Percentiles rank a stretch among this genome's conserved stretches.
Evolutionary conservation across 106 monocot genomes (phyloP).

Genomic region (Apostasia shenzhenica): DNA sequence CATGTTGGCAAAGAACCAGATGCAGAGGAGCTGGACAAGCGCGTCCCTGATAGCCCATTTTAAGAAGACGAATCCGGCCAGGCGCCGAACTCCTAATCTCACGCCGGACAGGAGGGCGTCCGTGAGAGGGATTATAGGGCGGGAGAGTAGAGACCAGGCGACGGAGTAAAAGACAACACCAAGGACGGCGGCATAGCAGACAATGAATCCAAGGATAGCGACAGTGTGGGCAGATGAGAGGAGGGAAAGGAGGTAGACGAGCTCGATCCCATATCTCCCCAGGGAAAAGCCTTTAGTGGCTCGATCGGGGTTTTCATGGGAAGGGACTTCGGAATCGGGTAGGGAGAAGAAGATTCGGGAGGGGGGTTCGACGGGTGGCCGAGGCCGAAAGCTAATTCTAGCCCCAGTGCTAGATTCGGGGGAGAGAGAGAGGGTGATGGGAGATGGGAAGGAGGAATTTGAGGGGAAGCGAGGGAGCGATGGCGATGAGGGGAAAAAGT

Average conservation of each 20-base stretch:
- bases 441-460: constrained; percentile 1
- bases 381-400: constrained; percentile 1
- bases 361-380: constrained; percentile 7
- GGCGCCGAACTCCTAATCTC: constrained; percentile 30
- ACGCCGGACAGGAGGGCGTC: constrained; percentile 23
- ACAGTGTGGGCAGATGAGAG: constrained; percentile 42
- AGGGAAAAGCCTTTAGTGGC: constrained; percentile 2
- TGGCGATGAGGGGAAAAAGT: constrained; percentile 13
- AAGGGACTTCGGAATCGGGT: background rate
- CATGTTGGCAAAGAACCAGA: constrained; percentile 52
- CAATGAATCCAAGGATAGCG: constrained; percentile 44
- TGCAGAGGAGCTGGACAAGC: constrained; percentile 47
- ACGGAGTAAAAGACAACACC: constrained; percentile 45
- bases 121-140: constrained; percentile 3
- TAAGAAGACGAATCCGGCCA: constrained; percentile 47
- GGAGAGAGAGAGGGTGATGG: constrained; percentile 5
- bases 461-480: constrained; percentile 7
- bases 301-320: constrained; percentile 1
- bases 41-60: constrained; percentile 54
- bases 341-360: constrained; percentile 22
- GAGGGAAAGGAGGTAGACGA: constrained; percentile 37
- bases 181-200: constrained; percentile 39
- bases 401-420: constrained; percentile 4
- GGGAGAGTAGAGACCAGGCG: constrained; percentile 13
- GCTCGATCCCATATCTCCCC: constrained; percentile 20